These are phyloP conservation scores for Calonectria montana DNA, from an alignment of 2,329 filamentous ascomycete genomes.

Conservation along the genomic window DNA sequence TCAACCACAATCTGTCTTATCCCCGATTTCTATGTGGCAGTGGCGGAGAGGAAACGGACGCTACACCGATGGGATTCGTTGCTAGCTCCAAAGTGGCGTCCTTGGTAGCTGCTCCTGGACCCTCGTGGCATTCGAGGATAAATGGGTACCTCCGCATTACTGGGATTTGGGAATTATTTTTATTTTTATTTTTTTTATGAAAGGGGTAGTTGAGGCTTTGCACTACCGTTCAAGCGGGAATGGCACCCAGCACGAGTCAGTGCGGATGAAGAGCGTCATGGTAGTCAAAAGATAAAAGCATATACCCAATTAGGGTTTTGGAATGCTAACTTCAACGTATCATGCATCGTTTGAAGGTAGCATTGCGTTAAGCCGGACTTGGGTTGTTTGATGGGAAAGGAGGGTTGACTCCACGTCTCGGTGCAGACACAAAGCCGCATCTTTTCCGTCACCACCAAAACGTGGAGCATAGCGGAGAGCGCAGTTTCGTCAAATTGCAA, in stretches of 20 bases:
- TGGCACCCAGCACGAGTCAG: not conserved
- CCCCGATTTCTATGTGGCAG: not conserved
- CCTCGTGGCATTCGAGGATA: not conserved
- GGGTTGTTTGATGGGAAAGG: not conserved
- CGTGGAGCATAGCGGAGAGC: not conserved
- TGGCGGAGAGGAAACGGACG: not conserved
- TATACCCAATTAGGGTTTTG: not conserved
- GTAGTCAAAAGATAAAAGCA: not conserved
- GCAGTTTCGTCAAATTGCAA: not conserved
- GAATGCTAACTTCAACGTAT: not conserved
- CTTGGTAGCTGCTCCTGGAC: not conserved
- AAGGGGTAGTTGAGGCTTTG: not conserved
- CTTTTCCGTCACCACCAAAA: not conserved
- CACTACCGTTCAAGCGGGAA: not conserved
- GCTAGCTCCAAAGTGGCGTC: not conserved
- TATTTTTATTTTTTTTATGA: not conserved
- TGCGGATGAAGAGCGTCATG: not conserved
- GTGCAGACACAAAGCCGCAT: no score
- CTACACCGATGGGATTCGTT: not conserved
- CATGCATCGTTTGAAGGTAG: not conserved
- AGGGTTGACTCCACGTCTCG: not conserved
- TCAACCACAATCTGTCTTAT: not conserved
- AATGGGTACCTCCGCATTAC: no score
- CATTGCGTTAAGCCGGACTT: not conserved
- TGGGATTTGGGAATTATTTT: no score